These are phyloP conservation scores for Erigeron canadensis DNA, from an alignment of 129 eudicot species.

Conservation along the genomic window DNA sequence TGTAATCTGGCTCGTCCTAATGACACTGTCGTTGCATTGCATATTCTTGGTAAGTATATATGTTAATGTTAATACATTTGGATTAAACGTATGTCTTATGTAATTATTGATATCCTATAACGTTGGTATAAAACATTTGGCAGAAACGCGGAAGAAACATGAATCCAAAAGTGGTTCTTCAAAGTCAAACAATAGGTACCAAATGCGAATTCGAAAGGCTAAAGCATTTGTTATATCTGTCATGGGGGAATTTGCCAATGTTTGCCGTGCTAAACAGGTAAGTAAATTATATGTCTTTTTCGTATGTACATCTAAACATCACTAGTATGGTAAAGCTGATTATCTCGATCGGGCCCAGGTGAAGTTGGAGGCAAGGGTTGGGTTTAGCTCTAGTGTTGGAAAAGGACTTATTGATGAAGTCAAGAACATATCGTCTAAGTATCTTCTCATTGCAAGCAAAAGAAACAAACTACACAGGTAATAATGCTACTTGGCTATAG, in stretches of 20 bases:
- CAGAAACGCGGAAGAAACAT: conserved; percentile 36
- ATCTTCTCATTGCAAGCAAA: conserved; percentile 57
- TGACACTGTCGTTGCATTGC: conserved; percentile 69
- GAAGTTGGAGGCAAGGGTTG: conserved; percentile 81
- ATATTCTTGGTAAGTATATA: conserved; percentile 65
- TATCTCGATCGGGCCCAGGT: conserved; percentile 40
- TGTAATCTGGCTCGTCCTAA: conserved; percentile 57
- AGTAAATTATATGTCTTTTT: background rate
- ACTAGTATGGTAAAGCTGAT: background rate
- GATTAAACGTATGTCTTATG: too few relatives aligned
- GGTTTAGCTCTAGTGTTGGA: conserved; percentile 58
- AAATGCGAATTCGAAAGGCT: conserved; percentile 60
- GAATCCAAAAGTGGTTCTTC: conserved; percentile 19
- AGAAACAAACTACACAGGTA: conserved; percentile 40
- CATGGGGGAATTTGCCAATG: conserved; percentile 68
- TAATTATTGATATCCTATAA: background rate
- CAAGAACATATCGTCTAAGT: conserved; percentile 48
- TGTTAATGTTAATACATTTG: too few relatives aligned
- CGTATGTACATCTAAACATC: background rate
- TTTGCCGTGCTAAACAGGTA: conserved; percentile 66
- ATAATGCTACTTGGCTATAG: conserved; percentile 5
- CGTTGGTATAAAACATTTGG: conserved; percentile 24
- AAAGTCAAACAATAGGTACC: conserved; percentile 38
- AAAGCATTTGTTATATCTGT: conserved; percentile 75
- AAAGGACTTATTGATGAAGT: conserved; percentile 76